Base-by-base conservation (phyloP, 2,329 filamentous ascomycete species). In the Aschersonia sp. region DNA sequence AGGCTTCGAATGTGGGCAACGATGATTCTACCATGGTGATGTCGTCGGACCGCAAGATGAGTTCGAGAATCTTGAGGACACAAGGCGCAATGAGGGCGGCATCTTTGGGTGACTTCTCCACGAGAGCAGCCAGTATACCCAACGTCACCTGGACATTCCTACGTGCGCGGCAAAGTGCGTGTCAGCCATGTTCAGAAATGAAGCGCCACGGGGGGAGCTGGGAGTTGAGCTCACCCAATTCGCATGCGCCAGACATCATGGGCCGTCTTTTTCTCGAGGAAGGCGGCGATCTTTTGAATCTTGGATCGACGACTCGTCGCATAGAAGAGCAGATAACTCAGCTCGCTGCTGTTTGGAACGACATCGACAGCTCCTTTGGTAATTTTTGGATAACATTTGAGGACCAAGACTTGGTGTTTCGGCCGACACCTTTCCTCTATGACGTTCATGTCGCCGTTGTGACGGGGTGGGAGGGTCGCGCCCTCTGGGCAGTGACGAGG, bases 251-350 rank as follows among this genome's bases (percentile, higher is more conserved):
- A 94, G 55, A 96, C 88, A 71, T 98, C 92, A 60, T 81, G 84
- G 52, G 85, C 85, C 29, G 88, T 92, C 71, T 91, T 88, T 73
- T 91, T 94, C 70, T 97, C 89, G 54, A 98, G 75, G 62, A 96
- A 98, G 57, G 81, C 82, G 64, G 88, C 89, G 55, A 98, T 89
- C 69, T 98, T 98, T 60, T 92, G 87, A 57, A 97, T 81, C 74
- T 97, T 98, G 67, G 86, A 91, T 54, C 88, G 82, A 51, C 91
- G 86, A 57, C 89, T 95, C 61, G 86, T 94, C 52, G 87, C 89
- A 72, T 98, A 97, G 75, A 94, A 97, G 48, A 97, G 80, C 54
- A 98, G 78, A 64, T 97, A 97, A 67, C 88, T 94, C 53, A 98
- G 79, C 72, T 98, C 92, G 68, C 88, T 94, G 55, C 88, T 88